These are phyloP conservation scores for Cephalotrichum gorgonifer DNA, from an alignment of 2,329 filamentous ascomycete genomes.

Conservation along the genomic window DNA sequence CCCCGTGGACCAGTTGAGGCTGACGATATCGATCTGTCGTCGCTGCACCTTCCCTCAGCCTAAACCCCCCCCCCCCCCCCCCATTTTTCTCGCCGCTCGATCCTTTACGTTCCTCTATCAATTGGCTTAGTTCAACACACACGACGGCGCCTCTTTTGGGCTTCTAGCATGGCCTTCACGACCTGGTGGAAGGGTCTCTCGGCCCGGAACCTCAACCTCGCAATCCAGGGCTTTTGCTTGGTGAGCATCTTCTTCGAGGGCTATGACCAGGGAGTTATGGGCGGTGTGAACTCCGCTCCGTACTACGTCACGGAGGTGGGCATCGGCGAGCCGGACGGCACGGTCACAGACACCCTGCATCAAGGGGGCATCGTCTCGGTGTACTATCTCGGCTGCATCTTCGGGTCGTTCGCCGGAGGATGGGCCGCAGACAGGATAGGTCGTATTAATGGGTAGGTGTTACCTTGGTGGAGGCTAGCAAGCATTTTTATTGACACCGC, in stretches of 20 bases:
- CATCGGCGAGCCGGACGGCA: constrained; percentile 33
- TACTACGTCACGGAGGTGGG: constrained; percentile 29
- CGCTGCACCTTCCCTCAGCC: no score
- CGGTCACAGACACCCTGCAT: constrained; percentile 34
- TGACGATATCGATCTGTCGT: no score
- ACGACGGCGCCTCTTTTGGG: no score
- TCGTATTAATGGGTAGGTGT: constrained; percentile 23
- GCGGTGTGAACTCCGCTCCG: constrained; percentile 33
- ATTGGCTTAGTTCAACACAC: no score
- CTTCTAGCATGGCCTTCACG: constrained; percentile 23
- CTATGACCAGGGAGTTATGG: constrained; percentile 45
- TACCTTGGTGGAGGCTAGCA: constrained; percentile 15
- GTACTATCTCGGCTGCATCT: constrained; percentile 40
- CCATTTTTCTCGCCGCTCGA: no score
- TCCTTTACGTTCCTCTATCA: no score
- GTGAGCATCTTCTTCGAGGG: constrained; percentile 26
- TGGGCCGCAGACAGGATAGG: constrained; percentile 41
- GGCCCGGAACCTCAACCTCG: constrained; percentile 27
- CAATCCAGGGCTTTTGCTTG: constrained; percentile 18
- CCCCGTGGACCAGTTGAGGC: no score
- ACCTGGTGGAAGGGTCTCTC: constrained; percentile 31
- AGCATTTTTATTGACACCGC: background rate
- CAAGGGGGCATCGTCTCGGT: constrained; percentile 42
- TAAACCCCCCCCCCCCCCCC: no score
- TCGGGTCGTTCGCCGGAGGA: constrained; percentile 37